Conservation (phyloP, 1,139 yeast species). For the Chernovozyma sophiae-reginae region DNA sequence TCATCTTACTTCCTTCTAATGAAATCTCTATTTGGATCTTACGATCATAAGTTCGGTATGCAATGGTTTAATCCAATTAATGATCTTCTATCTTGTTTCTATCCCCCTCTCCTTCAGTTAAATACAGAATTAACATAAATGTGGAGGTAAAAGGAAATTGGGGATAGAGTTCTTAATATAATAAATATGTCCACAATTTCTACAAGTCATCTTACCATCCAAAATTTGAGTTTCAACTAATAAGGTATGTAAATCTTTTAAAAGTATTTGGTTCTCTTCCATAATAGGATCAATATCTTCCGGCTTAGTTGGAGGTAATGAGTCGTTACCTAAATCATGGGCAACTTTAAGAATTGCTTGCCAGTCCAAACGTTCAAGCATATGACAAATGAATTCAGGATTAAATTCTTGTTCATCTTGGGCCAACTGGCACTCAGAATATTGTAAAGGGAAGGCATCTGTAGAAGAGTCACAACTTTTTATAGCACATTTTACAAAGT, state of each 20-base stretch:
- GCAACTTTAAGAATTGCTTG: conserved; percentile 75
- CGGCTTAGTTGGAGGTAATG: conserved; percentile 65
- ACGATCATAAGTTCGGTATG: background rate
- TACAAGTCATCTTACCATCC: conserved; percentile 88
- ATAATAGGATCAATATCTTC: conserved; percentile 49
- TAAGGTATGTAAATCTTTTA: conserved; percentile 72
- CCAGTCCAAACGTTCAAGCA: conserved; percentile 88
- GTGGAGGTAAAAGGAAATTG: conserved; percentile 91
- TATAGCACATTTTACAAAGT: conserved; percentile 92
- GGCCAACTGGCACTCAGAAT: conserved; percentile 65
- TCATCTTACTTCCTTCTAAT: too few relatives aligned
- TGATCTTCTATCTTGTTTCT: too few relatives aligned
- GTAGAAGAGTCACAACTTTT: conserved; percentile 71
- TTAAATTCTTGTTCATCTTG: conserved; percentile 81
- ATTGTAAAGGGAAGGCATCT: conserved; percentile 77
- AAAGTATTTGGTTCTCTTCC: conserved; percentile 58
- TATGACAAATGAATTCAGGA: conserved; percentile 72
- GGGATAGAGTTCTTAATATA: conserved; percentile 92
- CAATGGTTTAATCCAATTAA: background rate
- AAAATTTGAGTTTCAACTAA: conserved; percentile 79
- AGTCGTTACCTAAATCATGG: conserved; percentile 63
- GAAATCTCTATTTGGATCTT: background rate
- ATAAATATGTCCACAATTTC: conserved; percentile 81
- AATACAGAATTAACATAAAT: conserved; percentile 40
- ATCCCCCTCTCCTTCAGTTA: too few relatives aligned